phyloP scores from a whole-genome alignment of 371 early-diverging fungal species.

The Mortierella sp. region DNA sequence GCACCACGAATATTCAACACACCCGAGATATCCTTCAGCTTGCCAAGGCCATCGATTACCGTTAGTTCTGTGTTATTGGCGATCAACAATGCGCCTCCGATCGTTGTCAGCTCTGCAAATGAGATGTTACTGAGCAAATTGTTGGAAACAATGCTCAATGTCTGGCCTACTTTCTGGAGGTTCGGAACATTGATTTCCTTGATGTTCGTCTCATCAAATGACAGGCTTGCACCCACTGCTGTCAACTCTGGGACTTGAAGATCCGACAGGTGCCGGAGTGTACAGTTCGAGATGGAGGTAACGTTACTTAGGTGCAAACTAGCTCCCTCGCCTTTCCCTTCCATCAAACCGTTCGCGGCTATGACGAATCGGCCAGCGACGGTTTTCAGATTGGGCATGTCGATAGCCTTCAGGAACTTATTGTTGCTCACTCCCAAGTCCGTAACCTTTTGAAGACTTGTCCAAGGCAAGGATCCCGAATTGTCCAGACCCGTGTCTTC shows the following conservation, averaged over 20 bases:
- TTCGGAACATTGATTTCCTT: slow-evolving; percentile 45
- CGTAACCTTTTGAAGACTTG: slow-evolving; percentile 36
- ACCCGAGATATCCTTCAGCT: slow-evolving; percentile 62
- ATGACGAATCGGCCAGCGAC: slow-evolving; percentile 53
- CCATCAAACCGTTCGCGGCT: slow-evolving; percentile 59
- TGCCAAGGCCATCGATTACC: slow-evolving; percentile 56
- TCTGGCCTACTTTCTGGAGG: slow-evolving; percentile 57
- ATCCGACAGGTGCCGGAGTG: slow-evolving; percentile 30
- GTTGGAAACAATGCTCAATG: slow-evolving; percentile 62
- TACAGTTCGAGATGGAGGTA: slow-evolving; percentile 34
- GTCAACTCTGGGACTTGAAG: slow-evolving; percentile 52
- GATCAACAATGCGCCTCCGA: slow-evolving; percentile 65
- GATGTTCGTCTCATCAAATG: slow-evolving; percentile 62
- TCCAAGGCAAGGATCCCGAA: slow-evolving; percentile 43
- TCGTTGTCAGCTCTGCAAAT: slow-evolving; percentile 54
- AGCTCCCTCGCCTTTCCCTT: slow-evolving; percentile 19
- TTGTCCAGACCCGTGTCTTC: slow-evolving; percentile 61
- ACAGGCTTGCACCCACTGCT: slow-evolving; percentile 54
- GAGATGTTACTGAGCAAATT: slow-evolving; percentile 56
- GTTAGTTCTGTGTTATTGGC: slow-evolving; percentile 59
- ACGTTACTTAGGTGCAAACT: slow-evolving; percentile 28
- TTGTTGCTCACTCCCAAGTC: slow-evolving; percentile 62
- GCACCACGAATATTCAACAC: slow-evolving; percentile 62
- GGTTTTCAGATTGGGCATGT: slow-evolving; percentile 50
- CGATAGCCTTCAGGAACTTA: slow-evolving; percentile 58